Conservation (phyloP, 202 grass and related monocot species). For the Alloteropsis angusta region DNA sequence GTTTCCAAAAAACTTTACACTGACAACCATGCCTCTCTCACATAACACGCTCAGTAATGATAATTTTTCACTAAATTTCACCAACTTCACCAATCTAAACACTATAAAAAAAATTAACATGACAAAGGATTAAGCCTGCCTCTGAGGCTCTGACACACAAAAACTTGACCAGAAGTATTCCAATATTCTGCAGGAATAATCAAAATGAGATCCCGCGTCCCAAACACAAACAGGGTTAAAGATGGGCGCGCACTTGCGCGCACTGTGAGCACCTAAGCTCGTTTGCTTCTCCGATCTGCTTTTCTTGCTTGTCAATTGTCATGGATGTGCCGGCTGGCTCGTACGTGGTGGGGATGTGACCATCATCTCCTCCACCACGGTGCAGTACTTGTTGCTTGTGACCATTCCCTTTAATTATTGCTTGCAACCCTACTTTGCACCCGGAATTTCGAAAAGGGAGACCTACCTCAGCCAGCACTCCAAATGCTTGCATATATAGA, state of each 20-base stretch:
- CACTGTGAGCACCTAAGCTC: background rate
- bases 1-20: too few species aligned
- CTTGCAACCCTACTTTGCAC: conserved; percentile 41
- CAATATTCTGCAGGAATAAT: background rate
- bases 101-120: too few species aligned
- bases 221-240: background rate
- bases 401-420: conserved; percentile 56
- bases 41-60: too few species aligned
- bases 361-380: conserved; percentile 52
- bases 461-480: background rate
- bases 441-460: conserved; percentile 29
- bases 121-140: background rate
- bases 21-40: too few species aligned
- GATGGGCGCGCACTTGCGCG: background rate
- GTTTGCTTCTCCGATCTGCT: conserved; percentile 3
- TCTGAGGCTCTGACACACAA: background rate
- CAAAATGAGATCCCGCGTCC: background rate
- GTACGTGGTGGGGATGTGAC: conserved; percentile 39
- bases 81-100: too few species aligned
- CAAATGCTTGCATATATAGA: background rate
- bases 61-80: too few species aligned
- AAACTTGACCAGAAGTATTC: background rate
- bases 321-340: conserved; percentile 32
- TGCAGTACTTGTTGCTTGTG: conserved; percentile 33
- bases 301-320: conserved; percentile 19